phyloP scores from a whole-genome alignment of 2,329 filamentous ascomycete species.

The Beauveria scarabaeidicola region DNA sequence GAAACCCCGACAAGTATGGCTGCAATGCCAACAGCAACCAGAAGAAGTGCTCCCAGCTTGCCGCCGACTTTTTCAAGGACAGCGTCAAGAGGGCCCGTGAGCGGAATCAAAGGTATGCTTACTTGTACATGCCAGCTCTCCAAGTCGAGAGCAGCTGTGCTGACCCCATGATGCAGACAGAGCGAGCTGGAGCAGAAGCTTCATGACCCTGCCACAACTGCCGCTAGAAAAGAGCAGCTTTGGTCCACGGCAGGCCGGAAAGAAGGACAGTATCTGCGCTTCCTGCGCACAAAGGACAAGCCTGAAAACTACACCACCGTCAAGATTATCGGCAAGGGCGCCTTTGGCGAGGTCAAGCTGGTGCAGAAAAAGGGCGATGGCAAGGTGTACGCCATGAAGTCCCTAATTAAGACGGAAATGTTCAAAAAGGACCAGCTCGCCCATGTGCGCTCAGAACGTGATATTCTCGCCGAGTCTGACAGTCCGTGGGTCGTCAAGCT shows the following conservation, averaged over 20 bases:
- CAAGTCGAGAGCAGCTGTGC: neutral
- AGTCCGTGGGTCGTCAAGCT: slow-evolving; percentile 99
- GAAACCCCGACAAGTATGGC: slow-evolving; percentile 74
- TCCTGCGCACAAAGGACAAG: slow-evolving; percentile 85
- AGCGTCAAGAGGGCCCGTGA: slow-evolving; percentile 94
- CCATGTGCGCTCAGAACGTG: slow-evolving; percentile 93
- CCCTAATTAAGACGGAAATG: slow-evolving; percentile 97
- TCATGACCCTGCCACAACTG: slow-evolving; percentile 64
- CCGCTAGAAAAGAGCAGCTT: slow-evolving; percentile 73
- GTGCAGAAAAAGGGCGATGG: slow-evolving; percentile 94
- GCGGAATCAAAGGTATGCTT: slow-evolving; percentile 76
- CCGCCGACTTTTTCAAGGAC: slow-evolving; percentile 95
- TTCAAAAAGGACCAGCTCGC: slow-evolving; percentile 98
- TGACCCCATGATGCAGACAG: slow-evolving; percentile 48
- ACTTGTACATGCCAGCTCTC: neutral
- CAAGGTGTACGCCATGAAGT: slow-evolving; percentile 98
- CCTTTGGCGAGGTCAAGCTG: slow-evolving; percentile 95
- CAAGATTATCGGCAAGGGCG: slow-evolving; percentile 98
- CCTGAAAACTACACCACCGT: slow-evolving; percentile 92
- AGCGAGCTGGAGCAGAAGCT: slow-evolving; percentile 86
- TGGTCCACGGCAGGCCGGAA: slow-evolving; percentile 77
- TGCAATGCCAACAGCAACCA: slow-evolving; percentile 58
- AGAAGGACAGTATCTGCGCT: slow-evolving; percentile 87
- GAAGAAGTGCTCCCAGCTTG: slow-evolving; percentile 60
- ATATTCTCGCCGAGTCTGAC: slow-evolving; percentile 97